phyloP scores from a whole-genome alignment of 2,329 filamentous ascomycete species.

The Aureobasidium sp. region DNA sequence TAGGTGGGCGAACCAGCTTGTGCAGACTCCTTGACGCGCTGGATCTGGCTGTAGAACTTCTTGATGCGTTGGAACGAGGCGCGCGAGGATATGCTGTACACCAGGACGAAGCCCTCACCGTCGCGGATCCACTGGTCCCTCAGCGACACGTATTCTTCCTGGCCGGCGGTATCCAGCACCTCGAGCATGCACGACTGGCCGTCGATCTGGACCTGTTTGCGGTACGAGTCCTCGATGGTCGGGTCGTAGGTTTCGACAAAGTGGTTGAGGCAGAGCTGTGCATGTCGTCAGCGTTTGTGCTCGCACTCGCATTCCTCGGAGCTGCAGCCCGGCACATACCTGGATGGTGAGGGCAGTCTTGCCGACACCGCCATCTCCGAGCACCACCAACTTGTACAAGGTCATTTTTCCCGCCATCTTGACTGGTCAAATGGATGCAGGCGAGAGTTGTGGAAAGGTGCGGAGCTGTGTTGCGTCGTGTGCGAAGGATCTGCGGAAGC shows the following conservation, averaged over 20 bases:
- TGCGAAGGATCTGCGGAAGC: conserved; percentile 9
- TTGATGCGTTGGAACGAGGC: conserved; percentile 93
- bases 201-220: conserved; percentile 75
- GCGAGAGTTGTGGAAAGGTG: not conserved
- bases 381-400: conserved; percentile 83
- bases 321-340: conserved; percentile 11
- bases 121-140: conserved; percentile 98
- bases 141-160: conserved; percentile 96
- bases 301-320: not conserved
- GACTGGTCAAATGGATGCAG: not conserved
- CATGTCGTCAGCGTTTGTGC: conserved; percentile 12
- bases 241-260: conserved; percentile 86
- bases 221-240: conserved; percentile 60
- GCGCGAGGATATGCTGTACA: conserved; percentile 96
- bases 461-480: not conserved
- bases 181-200: conserved; percentile 94
- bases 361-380: conserved; percentile 95
- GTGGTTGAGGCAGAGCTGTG: conserved; percentile 86
- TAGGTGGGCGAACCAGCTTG: conserved; percentile 64
- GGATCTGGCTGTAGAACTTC: conserved; percentile 93
- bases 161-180: conserved; percentile 91
- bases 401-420: conserved; percentile 29
- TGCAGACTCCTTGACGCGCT: conserved; percentile 88
- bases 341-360: conserved; percentile 99
- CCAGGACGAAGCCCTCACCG: conserved; percentile 92